Evolutionary conservation across 331 rosid genomes (phyloP), one percentile per base, ranked within the genome.

Genomic region (Phaseolus coccineus): DNA sequence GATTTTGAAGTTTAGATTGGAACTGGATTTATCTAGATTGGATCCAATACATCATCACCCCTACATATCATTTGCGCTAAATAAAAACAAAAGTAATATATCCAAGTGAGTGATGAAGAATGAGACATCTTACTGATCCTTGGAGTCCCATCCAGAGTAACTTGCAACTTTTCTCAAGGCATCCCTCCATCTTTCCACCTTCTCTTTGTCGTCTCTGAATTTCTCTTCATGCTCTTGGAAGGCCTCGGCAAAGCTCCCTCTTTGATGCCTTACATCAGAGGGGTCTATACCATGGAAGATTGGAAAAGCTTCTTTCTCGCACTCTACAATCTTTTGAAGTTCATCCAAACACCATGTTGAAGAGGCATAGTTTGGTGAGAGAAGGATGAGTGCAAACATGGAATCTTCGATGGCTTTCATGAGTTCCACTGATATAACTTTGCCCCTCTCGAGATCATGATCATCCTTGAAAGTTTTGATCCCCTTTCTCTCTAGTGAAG

Each of bases 301-400:
- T 15, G 78, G 87, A 9, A 77, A 46, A 81, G 71, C 66, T 6
- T 12, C 16, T 56, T 72, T 27, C 39, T n/a, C 46, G 52, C 78
- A 73, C 30, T 85, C 79, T 56, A 85, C 13, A 69, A 85, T 78
- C 55, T 44, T 82, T 12, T 22, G 61, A 4, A 85, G 79, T 65
- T 85, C 88, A 69, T 82, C 86, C 72, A 82, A 71, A 56, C 84
- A 85, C 88, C 88, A 85, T 2, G 80, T 46, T n/a, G 86, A 85
- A 56, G 77, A 74, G 24, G 86, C 86, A 85, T 82, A 85, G 84
- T 82, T 82, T 37, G 83, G 79, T 25, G 87, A 84, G 42, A 85
- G 58, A 70, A 85, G 15, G 52, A 82, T 39, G 24, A 85, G 15
- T 4, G 80, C 82, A 78, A 78, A 79, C 87, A 84, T 84, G n/a